Conservation (phyloP, 1,139 yeast genomes). For the Taphrina populina region DNA sequence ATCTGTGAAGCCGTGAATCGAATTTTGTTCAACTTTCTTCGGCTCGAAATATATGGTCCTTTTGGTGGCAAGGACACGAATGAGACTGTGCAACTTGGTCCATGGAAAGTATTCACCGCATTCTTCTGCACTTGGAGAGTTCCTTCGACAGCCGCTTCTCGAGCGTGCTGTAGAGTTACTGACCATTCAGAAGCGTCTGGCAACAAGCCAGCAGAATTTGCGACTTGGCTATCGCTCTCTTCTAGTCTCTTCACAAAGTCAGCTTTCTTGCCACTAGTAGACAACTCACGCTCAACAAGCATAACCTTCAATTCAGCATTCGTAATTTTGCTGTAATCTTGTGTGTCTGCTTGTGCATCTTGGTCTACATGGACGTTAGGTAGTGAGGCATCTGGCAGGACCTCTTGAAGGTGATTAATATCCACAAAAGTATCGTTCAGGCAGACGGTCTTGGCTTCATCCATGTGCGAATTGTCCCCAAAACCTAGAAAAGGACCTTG, state of each 20-base stretch:
- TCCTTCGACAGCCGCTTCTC: no score
- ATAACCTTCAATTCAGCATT: background rate
- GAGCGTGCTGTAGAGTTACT: no score
- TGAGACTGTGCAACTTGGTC: no score
- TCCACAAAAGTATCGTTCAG: conserved; percentile 5
- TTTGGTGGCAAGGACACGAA: no score
- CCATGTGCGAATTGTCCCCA: no score
- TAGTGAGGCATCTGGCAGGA: no score
- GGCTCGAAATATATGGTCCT: conserved; percentile 31
- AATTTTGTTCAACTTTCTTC: conserved; percentile 11
- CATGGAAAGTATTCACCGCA: background rate
- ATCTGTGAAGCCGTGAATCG: conserved; percentile 42
- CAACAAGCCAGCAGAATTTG: background rate
- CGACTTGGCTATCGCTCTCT: background rate
- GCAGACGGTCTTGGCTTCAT: no score
- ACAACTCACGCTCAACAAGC: conserved; percentile 5
- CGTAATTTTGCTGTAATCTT: background rate
- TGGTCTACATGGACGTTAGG: no score
- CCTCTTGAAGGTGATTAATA: background rate
- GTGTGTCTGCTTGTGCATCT: background rate
- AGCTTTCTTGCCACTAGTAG: conserved; percentile 13
- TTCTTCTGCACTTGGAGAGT: background rate
- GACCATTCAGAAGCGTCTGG: no score
- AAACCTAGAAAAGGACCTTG: conserved; percentile 4
- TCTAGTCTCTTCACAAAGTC: conserved; percentile 5